Conservation (phyloP, 2,329 filamentous ascomycete genomes). For the Ophiocordyceps camponoti-floridani region DNA sequence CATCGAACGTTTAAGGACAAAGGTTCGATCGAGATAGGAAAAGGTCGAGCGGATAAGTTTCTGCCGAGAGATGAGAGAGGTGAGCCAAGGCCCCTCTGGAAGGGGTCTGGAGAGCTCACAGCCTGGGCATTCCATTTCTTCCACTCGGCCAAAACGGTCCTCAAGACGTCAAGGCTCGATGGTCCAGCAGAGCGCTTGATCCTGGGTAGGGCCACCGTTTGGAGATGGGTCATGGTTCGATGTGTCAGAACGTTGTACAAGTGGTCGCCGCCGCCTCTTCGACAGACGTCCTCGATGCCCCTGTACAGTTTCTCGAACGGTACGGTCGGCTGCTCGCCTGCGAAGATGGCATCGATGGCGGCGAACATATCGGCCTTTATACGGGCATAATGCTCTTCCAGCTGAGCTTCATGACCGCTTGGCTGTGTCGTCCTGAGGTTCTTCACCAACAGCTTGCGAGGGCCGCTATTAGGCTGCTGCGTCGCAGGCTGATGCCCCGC, state of each 20-base stretch:
- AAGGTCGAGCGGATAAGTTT: constrained; percentile 72
- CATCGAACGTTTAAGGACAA: constrained; percentile 54
- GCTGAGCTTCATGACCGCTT: constrained; percentile 36
- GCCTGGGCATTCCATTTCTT: constrained; percentile 60
- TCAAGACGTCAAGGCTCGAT: constrained; percentile 46
- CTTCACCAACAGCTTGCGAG: constrained; percentile 83
- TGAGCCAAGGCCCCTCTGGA: background rate
- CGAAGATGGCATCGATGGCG: constrained; percentile 59
- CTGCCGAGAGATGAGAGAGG: constrained; percentile 18
- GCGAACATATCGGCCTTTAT: constrained; percentile 57
- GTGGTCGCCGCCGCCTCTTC: constrained; percentile 51
- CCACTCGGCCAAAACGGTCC: constrained; percentile 43
- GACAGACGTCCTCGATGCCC: constrained; percentile 80
- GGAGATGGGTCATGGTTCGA: constrained; percentile 51
- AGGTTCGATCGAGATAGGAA: constrained; percentile 85
- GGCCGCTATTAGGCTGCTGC: constrained; percentile 59
- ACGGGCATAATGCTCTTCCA: constrained; percentile 61
- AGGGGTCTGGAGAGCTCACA: constrained; percentile 25
- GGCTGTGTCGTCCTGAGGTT: constrained; percentile 48
- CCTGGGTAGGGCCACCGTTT: constrained; percentile 35
- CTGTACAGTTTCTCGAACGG: constrained; percentile 84
- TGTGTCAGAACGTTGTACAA: constrained; percentile 49
- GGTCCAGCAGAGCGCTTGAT: constrained; percentile 30
- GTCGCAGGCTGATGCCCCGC: constrained; percentile 18
- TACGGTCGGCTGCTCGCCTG: constrained; percentile 38